Evolutionary conservation across 1,284 basidiomycete genomes (phyloP), one percentile per base, ranked within the genome.

Genomic region (Xerocomus nothofagi): DNA sequence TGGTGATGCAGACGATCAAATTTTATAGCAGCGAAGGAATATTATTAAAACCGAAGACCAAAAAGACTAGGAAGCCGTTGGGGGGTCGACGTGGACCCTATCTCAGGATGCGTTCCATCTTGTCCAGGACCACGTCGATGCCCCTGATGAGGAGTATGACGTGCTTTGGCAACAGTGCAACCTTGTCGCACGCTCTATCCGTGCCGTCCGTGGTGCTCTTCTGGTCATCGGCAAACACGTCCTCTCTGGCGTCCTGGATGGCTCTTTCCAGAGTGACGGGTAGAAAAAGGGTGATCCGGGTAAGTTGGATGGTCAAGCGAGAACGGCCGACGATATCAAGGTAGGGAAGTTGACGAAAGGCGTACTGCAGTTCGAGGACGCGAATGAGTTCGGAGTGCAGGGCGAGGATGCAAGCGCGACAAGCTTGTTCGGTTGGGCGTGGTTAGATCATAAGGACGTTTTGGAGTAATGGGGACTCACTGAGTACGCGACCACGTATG

Each of bases 251-350:
- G 33, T 71, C 61, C 34, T 67, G 67, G 56, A 92, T 74, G 0
- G 88, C 88, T 39, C 73, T 75, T 62, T 93, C 91, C 21, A 93
- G 76, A 1, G 80, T 84, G 55, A 92, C 78, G 3, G 91, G 91
- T 8, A 92, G 79, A 47, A 77, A 80, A 49, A 93, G 77, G 12
- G 88, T 88, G 58, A 91, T 85, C n/a, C 90, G 78, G 2, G 86
- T 87, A 42, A 93, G 77, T 57, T 88, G 84, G 29, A 92, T 79
- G 14, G 87, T 87, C 23, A 93, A 73, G 6, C 88, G 78, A 2
- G 85, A 82, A 12, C 91, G 82, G n/a, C 86, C 84, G 39, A 84
- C 74, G 52, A 93, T 71, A 65, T 92, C 86, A 57, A 92, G 81
- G 62, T 91, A 92, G 9, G 86, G 81, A 31, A 93, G 77, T 49